A percentile compares a stretch with the other conserved stretches of the same genome.
Evolutionary conservation across 176 grass and related monocot species (phyloP).

Genomic region (Dendrocalamus sinicus): DNA sequence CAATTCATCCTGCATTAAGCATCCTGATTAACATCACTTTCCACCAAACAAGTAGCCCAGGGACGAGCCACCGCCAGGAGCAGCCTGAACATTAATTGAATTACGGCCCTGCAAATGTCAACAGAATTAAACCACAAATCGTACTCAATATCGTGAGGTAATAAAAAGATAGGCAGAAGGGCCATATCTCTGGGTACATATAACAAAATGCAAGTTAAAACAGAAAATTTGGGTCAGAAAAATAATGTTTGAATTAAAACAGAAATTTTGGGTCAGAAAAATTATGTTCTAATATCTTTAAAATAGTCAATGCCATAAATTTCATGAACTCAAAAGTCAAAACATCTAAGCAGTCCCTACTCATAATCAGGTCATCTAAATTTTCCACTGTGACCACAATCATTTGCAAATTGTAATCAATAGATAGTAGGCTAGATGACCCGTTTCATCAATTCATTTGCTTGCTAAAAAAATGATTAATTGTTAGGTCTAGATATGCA

Average conservation of each 20-base stretch:
- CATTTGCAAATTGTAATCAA: neutral
- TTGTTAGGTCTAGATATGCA: neutral
- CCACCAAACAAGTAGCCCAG: constrained; percentile 65
- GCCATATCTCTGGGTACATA: neutral
- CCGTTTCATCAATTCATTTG: neutral
- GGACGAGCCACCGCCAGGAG: constrained; percentile 60
- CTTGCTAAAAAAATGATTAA: neutral
- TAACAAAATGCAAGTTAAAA: neutral
- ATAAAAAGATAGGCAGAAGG: neutral
- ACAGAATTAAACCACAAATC: neutral
- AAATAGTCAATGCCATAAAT: neutral
- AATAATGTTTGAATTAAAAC: neutral
- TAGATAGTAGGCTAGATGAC: neutral
- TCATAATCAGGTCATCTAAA: neutral
- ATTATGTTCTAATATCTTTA: neutral
- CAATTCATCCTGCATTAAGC: constrained; percentile 12
- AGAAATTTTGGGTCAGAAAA: neutral
- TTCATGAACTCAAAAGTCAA: neutral
- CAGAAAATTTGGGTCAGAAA: neutral
- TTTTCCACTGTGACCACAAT: neutral
- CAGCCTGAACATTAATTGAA: constrained; percentile 63
- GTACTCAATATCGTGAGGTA: neutral
- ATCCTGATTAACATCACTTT: constrained; percentile 14
- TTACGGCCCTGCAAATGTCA: constrained; percentile 44
- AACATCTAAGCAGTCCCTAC: neutral